phyloP scores from a whole-genome alignment of 2,329 filamentous ascomycete genomes.

The Aureobasidium sp. region DNA sequence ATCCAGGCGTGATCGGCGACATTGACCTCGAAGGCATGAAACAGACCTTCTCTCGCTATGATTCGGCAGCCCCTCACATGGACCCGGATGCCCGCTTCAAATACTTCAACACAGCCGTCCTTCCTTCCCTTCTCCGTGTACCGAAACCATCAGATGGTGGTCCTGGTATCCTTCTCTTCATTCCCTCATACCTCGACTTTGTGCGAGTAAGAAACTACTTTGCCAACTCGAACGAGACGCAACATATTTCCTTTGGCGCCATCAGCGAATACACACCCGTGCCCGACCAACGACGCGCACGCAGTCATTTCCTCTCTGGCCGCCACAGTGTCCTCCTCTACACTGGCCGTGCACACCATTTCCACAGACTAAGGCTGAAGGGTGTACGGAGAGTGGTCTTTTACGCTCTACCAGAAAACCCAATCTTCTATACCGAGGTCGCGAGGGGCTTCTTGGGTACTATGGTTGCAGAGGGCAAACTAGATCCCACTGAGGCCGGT shows the following conservation, averaged over 20 bases:
- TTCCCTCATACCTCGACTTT: slow-evolving; percentile 92
- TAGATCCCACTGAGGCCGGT: slow-evolving; percentile 41
- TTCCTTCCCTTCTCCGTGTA: slow-evolving; percentile 66
- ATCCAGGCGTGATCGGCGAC: slow-evolving; percentile 64
- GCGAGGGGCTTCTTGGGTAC: slow-evolving; percentile 56
- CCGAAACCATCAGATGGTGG: slow-evolving; percentile 48
- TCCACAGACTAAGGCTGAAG: slow-evolving; percentile 73
- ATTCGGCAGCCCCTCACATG: slow-evolving; percentile 56
- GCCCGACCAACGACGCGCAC: slow-evolving; percentile 70
- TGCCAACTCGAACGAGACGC: slow-evolving; percentile 54
- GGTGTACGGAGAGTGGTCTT: slow-evolving; percentile 80
- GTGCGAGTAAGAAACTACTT: slow-evolving; percentile 90
- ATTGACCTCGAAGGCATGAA: slow-evolving; percentile 52
- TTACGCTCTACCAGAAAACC: slow-evolving; percentile 86
- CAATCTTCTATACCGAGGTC: slow-evolving; percentile 69
- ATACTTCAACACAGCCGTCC: slow-evolving; percentile 75
- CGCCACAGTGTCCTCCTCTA: slow-evolving; percentile 79
- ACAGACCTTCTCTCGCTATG: slow-evolving; percentile 87
- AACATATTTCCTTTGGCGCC: slow-evolving; percentile 62
- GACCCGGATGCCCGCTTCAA: slow-evolving; percentile 87
- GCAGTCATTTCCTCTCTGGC: slow-evolving; percentile 79
- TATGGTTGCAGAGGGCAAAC: slow-evolving; percentile 49
- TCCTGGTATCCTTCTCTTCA: slow-evolving; percentile 71
- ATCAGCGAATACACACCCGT: slow-evolving; percentile 82
- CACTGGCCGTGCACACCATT: slow-evolving; percentile 94